Evolutionary conservation across 306 rosid species (phyloP).

Genomic region (Hippophae rhamnoides): DNA sequence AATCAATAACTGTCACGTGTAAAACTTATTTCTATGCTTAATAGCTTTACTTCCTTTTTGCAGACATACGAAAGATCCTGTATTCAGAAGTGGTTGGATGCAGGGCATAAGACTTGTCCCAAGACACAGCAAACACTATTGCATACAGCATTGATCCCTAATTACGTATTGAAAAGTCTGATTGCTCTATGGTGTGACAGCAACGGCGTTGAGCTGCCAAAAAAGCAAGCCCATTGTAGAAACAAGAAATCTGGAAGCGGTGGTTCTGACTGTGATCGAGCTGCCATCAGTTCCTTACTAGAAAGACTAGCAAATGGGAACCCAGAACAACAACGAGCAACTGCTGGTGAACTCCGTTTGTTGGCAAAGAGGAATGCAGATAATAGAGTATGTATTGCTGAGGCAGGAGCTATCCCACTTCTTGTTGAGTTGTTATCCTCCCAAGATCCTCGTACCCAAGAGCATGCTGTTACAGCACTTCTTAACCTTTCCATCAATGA

Average conservation of each 20-base stretch:
- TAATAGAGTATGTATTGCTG: conserved; percentile 89
- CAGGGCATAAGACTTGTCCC: conserved; percentile 92
- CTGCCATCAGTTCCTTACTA: too few relatives aligned
- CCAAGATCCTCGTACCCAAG: conserved; percentile 73
- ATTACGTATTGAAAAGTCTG: conserved; percentile 89
- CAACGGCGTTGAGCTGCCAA: too few relatives aligned
- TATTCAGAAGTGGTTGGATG: conserved; percentile 96
- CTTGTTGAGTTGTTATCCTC: conserved; percentile 81
- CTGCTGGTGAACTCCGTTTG: conserved; percentile 91
- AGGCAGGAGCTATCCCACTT: conserved; percentile 91
- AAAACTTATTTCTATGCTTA: too few relatives aligned
- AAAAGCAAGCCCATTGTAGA: too few relatives aligned
- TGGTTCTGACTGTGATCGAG: too few relatives aligned
- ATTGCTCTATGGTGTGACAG: conserved; percentile 55
- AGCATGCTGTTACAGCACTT: conserved; percentile 39
- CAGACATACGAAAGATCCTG: conserved; percentile 92
- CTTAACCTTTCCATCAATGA: too few relatives aligned
- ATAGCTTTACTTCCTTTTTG: conserved; percentile 20
- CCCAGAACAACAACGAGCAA: conserved; percentile 70
- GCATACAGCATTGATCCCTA: conserved; percentile 93
- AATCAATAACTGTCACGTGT: too few relatives aligned
- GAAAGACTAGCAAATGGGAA: too few relatives aligned
- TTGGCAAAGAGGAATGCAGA: conserved; percentile 92
- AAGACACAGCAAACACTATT: conserved; percentile 81
- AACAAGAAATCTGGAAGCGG: too few relatives aligned